Base-by-base conservation (phyloP, 2,329 filamentous ascomycete genomes). In the Cryphonectria nitschkei region DNA sequence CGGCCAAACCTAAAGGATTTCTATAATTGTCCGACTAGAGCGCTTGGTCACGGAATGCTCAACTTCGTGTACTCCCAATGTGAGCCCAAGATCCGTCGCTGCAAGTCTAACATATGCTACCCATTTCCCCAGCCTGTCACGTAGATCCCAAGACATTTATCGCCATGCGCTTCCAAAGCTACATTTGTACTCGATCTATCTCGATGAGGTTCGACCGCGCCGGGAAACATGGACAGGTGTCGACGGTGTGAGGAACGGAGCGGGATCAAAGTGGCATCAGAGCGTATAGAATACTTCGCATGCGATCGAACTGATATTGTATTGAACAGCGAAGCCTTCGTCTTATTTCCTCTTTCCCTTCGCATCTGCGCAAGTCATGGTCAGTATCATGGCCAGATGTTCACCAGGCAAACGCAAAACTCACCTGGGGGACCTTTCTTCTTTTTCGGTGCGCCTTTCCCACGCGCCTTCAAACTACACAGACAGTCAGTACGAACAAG, bases 391-490 rank as follows among this genome's bases (percentile, higher is more conserved):
- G n/a, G 13, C 7, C 77, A 81, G 83, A 75, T 83, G 81, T 32
- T 1, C 83, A 74, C 22, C 3, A 60, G 29, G 39, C 1, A 41
- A 41, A 58, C 22, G 70, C 32, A 60, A 7, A 13, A 72, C 75
- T 73, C 77, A 76, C 80, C 77, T 73, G 76, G 80, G 78, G 80
- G 71, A n/a, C 86, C 90, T 78, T 86, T 90, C 87, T 96, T 97
- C 89, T 97, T 98, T 88, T 97, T 89, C 9, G 95, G 94, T 61
- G 92, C 89, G 69, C 91, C 91, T 86, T 98, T 98, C 75, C 94
- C 95, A 84, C 94, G 90, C 41, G 87, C 82, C 81, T 93, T 95
- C 76, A 92, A 83, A 76, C 91, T 93, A 77, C 93, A 77, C 74
- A 73, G 22, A 70, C 62, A 74, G 65, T 73, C 72, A 73, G 68